Evolutionary conservation across 2,329 filamentous ascomycete genomes (phyloP), one percentile per base, ranked within the genome.

Genomic region (Blastomyces emzantsi): DNA sequence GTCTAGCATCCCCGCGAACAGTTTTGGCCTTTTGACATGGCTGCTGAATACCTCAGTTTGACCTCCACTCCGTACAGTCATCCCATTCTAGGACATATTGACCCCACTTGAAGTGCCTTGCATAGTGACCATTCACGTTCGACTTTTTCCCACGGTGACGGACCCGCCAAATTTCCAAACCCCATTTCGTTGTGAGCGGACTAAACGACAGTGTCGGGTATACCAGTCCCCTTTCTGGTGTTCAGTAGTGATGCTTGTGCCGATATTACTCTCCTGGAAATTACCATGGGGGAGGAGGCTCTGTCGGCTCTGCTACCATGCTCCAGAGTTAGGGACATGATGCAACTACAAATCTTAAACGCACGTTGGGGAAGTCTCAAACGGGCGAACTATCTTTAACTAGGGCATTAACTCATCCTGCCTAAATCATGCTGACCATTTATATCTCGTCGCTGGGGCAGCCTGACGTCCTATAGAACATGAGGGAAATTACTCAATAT

Each of bases 101-200:
- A 57, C 69, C 72, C 4, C 67, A 62, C 47, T 65, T 60, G 56
- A 67, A 68, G 28, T 69, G 60, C 33, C 22, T 57, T n/a, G 65
- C 52, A 51, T 67, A 67, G 13, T 66, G 33, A 17, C 62, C 41
- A 54, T 65, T 67, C 43, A 55, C 58, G 8, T 62, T 57, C 17
- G 33, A 62, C n/a, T 64, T 62, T 13, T 70, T 67, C 28, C 66
- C 60, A 51, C 67, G 63, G 28, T 65, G 63, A 28, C 67, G 64
- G 30, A 65, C 66, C 19, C 73, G 63, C 73, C 73, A 75, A 2
- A 70, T 70, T 70, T n/a, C 67, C 71, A 0, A 73, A 58, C 36
- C 73, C 72, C 70, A 73, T 73, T 60, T 78, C 75, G 43, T 77
- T 72, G 61, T 78, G 76, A 0, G 72, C 75, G 61, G 76, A 78